phyloP scores from a whole-genome alignment of 768 basidiomycete genomes.

The Filobasidium wieringae region DNA sequence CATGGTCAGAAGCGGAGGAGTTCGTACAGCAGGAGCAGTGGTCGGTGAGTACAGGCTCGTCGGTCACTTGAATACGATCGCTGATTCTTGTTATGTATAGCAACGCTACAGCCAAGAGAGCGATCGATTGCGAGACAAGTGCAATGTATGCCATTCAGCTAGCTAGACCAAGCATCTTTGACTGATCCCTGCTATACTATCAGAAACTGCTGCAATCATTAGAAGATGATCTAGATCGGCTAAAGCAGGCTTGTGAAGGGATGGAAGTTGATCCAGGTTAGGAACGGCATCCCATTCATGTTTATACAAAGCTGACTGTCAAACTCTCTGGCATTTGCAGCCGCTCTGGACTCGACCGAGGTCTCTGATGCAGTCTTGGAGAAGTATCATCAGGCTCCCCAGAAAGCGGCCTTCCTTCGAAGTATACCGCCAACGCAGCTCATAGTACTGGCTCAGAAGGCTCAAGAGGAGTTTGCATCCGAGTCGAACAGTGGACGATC shows the following conservation, averaged over 20 bases:
- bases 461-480: constrained; percentile 35
- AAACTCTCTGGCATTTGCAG: no score
- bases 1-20: constrained; percentile 63
- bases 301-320: no score
- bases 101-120: constrained; percentile 12
- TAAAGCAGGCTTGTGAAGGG: constrained; percentile 50
- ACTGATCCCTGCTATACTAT: not conserved
- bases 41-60: constrained; percentile 42
- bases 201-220: constrained; percentile 7
- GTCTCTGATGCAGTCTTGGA: constrained; percentile 38
- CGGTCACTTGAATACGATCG: constrained; percentile 48
- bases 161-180: no score
- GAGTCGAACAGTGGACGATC: constrained; percentile 47
- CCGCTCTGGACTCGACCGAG: not conserved
- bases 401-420: constrained; percentile 42
- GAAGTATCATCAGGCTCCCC: not conserved
- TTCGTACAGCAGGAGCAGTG: constrained; percentile 50
- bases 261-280: constrained; percentile 47
- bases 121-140: not conserved
- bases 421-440: constrained; percentile 44
- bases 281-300: no score
- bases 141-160: not conserved
- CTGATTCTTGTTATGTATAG: no score
- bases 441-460: constrained; percentile 4
- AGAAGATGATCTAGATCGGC: constrained; percentile 18